Percentiles rank a stretch among this genome's conserved stretches.
These are phyloP conservation scores for Collybia sp. DNA, from an alignment of 768 basidiomycete species.

Conservation along the genomic window DNA sequence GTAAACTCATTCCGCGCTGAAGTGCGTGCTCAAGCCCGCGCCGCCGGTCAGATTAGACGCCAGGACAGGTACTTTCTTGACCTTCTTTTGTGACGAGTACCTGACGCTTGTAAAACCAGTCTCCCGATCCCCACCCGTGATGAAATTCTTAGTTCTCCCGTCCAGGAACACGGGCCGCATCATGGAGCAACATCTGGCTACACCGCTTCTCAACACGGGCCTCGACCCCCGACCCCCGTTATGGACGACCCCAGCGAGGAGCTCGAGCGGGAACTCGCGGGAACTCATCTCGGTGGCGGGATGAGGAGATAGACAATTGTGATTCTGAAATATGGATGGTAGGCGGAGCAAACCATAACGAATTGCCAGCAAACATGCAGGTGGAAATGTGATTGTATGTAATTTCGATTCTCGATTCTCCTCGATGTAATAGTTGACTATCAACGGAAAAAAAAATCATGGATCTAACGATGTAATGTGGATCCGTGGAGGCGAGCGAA, in stretches of 20 bases:
- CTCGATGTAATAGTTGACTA: no score
- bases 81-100: conserved; percentile 1
- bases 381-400: conserved; percentile 7
- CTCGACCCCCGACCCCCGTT: conserved; percentile 59
- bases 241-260: conserved; percentile 85
- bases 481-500: no score
- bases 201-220: conserved; percentile 38
- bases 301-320: conserved; percentile 16
- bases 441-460: no score
- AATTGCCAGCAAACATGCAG: neutral
- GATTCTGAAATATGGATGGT: no score
- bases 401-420: no score
- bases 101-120: conserved; percentile 27
- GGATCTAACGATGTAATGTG: no score
- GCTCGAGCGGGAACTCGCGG: conserved; percentile 82
- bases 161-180: conserved; percentile 55
- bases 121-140: conserved; percentile 78
- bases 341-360: neutral
- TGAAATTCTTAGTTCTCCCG: conserved; percentile 75
- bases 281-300: conserved; percentile 47
- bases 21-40: conserved; percentile 80
- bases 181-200: conserved; percentile 70
- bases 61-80: conserved; percentile 58
- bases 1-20: conserved; percentile 86
- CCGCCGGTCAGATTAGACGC: conserved; percentile 65